Base-by-base conservation (phyloP, 2,329 filamentous ascomycete species). In the Penicillium sp. region DNA sequence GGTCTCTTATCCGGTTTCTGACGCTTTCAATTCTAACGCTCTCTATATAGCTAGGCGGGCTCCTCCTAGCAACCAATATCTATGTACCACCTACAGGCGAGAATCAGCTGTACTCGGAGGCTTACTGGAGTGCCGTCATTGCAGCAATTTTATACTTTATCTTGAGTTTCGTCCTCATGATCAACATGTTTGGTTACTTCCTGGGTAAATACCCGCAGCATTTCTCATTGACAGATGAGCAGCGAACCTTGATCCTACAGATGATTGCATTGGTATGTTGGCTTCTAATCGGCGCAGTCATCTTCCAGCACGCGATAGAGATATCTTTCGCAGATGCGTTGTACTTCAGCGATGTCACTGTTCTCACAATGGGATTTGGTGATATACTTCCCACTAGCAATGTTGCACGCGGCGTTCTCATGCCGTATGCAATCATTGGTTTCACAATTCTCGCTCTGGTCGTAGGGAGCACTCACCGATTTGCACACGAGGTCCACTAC, bases 221-320 rank as follows among this genome's bases (percentile, higher is more conserved):
- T 61, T 95, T 95, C 58, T 75, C 79, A 3, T 76, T 95, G 19
- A 91, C 87, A 0, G 81, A 84, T 45, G 86, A 86, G 53, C 91
- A 96, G 68, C 81, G 91, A 9, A 95, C 89, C 0, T 74, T 96
- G 18, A 95, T 96, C 76, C 72, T 95, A 25, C 91, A 96, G 69
- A 95, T 89, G 1, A 95, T 95, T 69, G 75, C 87, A 47, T 88
- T 95, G 64, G 84, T 95, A 43, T 72, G 88, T 40, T 95, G 93
- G 75, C 74, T 96, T 0, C 82, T 88, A 0, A 70, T 89, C 2
- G 91, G 91, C 0, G 89, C 86, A 0, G 80, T 84, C 0, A 72
- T 95, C 0, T 95, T 93, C 63, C 81, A 82, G 5, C 75, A 74
- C 1, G 78, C 93, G 3, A 86, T 95, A 53, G 78, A 72, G 3